These are phyloP conservation scores for Xylaria telfairii DNA, from an alignment of 495 filamentous ascomycete genomes.

Conservation along the genomic window DNA sequence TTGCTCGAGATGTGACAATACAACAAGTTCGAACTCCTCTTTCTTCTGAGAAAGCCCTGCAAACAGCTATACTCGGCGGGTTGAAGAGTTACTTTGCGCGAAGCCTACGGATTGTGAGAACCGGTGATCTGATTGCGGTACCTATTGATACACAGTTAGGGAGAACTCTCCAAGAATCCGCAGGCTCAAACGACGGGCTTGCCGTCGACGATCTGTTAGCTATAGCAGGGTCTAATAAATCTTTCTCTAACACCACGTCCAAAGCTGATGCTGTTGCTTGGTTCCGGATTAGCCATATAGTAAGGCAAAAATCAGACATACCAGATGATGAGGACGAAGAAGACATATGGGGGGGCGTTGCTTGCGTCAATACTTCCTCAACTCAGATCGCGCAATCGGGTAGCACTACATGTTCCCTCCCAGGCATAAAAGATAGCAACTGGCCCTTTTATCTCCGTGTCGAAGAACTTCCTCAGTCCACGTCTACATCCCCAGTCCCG, in stretches of 20 bases:
- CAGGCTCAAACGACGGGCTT: constrained; percentile 61
- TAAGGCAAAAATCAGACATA: constrained; percentile 62
- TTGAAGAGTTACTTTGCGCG: constrained; percentile 86
- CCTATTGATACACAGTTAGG: constrained; percentile 84
- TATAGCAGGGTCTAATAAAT: constrained; percentile 45
- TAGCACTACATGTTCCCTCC: constrained; percentile 77
- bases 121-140: constrained; percentile 86
- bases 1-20: constrained; percentile 90
- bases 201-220: constrained; percentile 68
- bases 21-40: constrained; percentile 87
- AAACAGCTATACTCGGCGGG: constrained; percentile 80
- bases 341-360: constrained; percentile 81
- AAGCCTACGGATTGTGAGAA: constrained; percentile 76
- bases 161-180: constrained; percentile 70
- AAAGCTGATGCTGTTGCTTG: constrained; percentile 74
- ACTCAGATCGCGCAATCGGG: constrained; percentile 90
- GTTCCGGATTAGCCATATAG: constrained; percentile 83
- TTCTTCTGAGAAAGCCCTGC: constrained; percentile 81
- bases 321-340: constrained; percentile 53
- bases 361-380: constrained; percentile 78
- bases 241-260: constrained; percentile 33
- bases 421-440: constrained; percentile 70
- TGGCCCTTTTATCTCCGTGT: constrained; percentile 89
- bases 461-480: constrained; percentile 58
- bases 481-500: constrained; percentile 44